Evolutionary conservation across 139 green algal genomes (phyloP), one percentile per base, ranked within the genome.

Genomic region (Yamagishiella unicocca): DNA sequence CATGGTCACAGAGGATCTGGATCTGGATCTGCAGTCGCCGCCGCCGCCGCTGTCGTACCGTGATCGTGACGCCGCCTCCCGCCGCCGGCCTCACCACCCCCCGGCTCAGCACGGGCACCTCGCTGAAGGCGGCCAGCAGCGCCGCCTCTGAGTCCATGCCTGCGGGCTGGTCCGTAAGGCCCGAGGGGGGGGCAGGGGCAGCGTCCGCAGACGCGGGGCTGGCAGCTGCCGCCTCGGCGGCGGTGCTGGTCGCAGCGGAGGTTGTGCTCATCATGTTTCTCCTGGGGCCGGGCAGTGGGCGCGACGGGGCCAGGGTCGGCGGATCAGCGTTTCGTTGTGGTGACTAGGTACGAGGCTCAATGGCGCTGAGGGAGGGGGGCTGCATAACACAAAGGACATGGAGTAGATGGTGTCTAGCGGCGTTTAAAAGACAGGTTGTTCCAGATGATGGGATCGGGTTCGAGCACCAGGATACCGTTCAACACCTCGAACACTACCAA

Each of bases 21-120:
- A n/a, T n/a, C n/a, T n/a, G n/a, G n/a, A n/a, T n/a, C n/a, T n/a
- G n/a, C n/a, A n/a, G n/a, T n/a, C 37, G 6, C n/a, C 64, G 33
- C 70, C 27, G 38, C 70, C 24, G 31, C 37, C 70, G 38, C 22
- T 38, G 33, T 58, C 91, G 66, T 6, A 95, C 88, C 83, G 82
- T 86, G 4, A 94, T 4, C 8, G 40, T 71, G 38, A 83, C 81
- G 54, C 45, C 73, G 24, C 46, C 55, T 0, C 50, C 54, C 0
- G 84, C 38, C 50, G 27, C 83, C 25, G 64, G 2, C 35, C 82
- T 45, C 22, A 54, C 82, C 46, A 87, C 64, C 22, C 54, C 67
- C 24, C 46, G 21, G 25, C 35, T 80, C 45, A 80, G 4, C 1
- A 29, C 31, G 45, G 82, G 83, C 1, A 75, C 68, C n/a, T 82